These are phyloP conservation scores for Aureobasidium sp. DNA, from an alignment of 2,329 filamentous ascomycete genomes.

Conservation along the genomic window DNA sequence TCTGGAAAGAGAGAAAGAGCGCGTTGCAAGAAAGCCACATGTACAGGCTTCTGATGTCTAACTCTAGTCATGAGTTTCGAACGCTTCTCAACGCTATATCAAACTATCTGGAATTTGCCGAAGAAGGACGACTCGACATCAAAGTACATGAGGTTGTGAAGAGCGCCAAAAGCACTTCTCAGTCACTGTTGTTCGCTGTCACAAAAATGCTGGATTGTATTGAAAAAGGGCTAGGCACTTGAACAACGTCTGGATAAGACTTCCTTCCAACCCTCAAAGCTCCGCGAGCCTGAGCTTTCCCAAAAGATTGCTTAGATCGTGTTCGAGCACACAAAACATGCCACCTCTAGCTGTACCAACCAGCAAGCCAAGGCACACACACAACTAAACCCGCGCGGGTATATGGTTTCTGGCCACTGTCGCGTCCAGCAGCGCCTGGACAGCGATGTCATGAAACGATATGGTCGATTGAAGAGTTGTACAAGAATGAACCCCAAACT, in stretches of 20 bases:
- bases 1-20: background rate
- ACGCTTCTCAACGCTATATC: background rate
- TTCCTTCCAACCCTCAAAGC: background rate
- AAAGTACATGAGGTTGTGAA: background rate
- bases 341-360: background rate
- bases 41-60: background rate
- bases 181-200: background rate
- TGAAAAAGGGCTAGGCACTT: background rate
- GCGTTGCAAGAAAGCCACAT: background rate
- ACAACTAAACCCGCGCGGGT: too few relatives aligned
- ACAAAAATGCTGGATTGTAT: background rate
- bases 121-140: background rate
- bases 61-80: background rate
- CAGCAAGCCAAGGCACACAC: too few relatives aligned
- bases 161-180: background rate
- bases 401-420: background rate
- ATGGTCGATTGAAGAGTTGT: too few relatives aligned
- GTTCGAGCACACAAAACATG: background rate
- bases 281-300: background rate
- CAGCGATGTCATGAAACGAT: background rate
- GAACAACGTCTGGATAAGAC: background rate
- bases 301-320: background rate
- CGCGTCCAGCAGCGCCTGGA: background rate
- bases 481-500: background rate
- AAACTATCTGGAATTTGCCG: background rate